A percentile compares a stretch with the other conserved stretches of the same genome.
phyloP scores from a whole-genome alignment of 1,284 basidiomycete genomes.

The Boletellus dicymbophilus region DNA sequence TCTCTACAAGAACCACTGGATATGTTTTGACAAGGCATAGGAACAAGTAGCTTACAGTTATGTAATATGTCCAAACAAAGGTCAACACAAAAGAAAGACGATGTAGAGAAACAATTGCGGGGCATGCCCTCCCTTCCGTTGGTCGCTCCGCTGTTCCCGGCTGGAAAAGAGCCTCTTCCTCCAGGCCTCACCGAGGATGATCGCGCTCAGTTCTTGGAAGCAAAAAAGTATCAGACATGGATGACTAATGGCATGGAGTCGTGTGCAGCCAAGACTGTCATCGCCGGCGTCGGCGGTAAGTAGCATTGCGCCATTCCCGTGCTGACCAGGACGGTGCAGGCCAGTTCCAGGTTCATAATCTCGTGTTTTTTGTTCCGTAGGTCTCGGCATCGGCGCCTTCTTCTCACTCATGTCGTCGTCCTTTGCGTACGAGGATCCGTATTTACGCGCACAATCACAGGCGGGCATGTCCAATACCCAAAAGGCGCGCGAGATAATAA shows the following conservation, averaged over 20 bases:
- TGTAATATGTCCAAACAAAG: slow-evolving; percentile 25
- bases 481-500: slow-evolving; percentile 87
- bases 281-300: slow-evolving; percentile 82
- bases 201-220: slow-evolving; percentile 64
- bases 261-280: slow-evolving; percentile 78
- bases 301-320: slow-evolving; percentile 15
- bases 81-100: no score
- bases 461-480: slow-evolving; percentile 64
- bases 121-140: slow-evolving; percentile 35
- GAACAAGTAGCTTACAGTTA: no score
- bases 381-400: slow-evolving; percentile 92
- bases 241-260: slow-evolving; percentile 78
- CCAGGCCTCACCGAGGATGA: slow-evolving; percentile 85
- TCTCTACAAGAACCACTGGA: no score
- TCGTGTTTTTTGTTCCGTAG: slow-evolving; percentile 43
- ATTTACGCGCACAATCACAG: slow-evolving; percentile 69
- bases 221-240: slow-evolving; percentile 75
- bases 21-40: no score
- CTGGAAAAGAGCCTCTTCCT: slow-evolving; percentile 79
- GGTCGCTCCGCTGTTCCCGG: slow-evolving; percentile 49
- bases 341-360: not conserved
- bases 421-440: slow-evolving; percentile 94
- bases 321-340: slow-evolving; percentile 7
- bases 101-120: no score
- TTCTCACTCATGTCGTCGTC: slow-evolving; percentile 96